phyloP scores from a whole-genome alignment of 352 stramenopile genomes.

The Phytopythium litorale region DNA sequence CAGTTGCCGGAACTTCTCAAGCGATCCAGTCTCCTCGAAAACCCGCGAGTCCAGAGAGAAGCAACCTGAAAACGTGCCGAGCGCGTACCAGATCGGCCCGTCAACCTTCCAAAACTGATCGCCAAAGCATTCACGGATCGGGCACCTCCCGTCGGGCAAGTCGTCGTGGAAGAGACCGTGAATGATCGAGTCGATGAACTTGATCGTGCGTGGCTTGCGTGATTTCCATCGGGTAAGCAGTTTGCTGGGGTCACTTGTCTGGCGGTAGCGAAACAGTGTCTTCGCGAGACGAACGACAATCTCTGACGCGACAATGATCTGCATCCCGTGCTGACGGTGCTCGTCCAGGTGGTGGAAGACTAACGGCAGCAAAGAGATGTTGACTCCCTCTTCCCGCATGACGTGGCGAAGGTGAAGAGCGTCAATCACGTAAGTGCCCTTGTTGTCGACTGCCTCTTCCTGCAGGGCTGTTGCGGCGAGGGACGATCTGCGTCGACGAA shows the following conservation, averaged over 20 bases:
- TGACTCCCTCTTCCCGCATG: constrained; percentile 59
- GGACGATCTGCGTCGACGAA: constrained; percentile 33
- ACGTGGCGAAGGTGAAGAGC: constrained; percentile 52
- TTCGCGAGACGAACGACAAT: constrained; percentile 75
- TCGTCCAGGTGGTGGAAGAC: constrained; percentile 42
- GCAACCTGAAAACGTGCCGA: constrained; percentile 59
- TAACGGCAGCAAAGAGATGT: constrained; percentile 66
- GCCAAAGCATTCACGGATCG: constrained; percentile 34
- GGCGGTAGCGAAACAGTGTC: constrained; percentile 59
- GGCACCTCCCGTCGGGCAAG: constrained; percentile 17
- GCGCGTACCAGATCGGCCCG: constrained; percentile 49
- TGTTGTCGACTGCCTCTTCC: constrained; percentile 13
- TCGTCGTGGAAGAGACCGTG: constrained; percentile 55
- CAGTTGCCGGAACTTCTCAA: constrained; percentile 46
- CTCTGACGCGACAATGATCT: constrained; percentile 56
- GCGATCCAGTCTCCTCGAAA: constrained; percentile 13
- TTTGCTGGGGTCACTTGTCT: constrained; percentile 46
- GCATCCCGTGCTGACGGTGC: constrained; percentile 45
- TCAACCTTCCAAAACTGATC: constrained; percentile 79
- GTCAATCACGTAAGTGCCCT: constrained; percentile 68
- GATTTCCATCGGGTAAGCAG: constrained; percentile 47
- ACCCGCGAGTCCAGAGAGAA: constrained; percentile 37
- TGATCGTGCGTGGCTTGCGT: constrained; percentile 48
- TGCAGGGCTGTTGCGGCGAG: constrained; percentile 31
- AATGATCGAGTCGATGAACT: constrained; percentile 72